Conservation (phyloP, 306 rosid species). For the Malus fusca region DNA sequence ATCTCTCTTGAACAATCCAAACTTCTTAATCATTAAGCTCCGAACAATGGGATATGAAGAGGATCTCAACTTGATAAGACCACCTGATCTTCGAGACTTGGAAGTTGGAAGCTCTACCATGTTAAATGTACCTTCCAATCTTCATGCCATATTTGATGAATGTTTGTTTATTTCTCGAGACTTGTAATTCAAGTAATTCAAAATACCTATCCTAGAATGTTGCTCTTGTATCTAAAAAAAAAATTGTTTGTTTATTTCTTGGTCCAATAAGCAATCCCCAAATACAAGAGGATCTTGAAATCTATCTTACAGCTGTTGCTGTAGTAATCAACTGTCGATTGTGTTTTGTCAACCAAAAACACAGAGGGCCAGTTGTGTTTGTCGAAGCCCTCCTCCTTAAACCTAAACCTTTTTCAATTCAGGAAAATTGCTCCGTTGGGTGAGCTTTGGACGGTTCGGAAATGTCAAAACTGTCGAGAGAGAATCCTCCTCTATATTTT, state of each 20-base stretch:
- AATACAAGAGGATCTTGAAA: background rate
- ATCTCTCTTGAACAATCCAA: too few relatives aligned
- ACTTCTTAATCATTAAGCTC: too few relatives aligned
- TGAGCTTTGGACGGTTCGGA: background rate
- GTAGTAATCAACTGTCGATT: background rate
- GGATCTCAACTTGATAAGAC: too few relatives aligned
- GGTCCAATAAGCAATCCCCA: background rate
- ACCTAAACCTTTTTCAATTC: too few relatives aligned
- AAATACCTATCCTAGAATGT: background rate
- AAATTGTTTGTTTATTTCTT: background rate
- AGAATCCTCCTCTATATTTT: background rate
- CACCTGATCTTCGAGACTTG: too few relatives aligned
- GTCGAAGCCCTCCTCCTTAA: too few relatives aligned
- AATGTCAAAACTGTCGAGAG: background rate
- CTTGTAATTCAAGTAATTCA: background rate
- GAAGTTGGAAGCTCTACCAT: too few relatives aligned
- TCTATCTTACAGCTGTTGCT: background rate
- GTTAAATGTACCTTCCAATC: background rate
- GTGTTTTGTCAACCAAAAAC: background rate
- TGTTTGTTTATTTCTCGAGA: background rate
- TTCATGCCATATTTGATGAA: background rate
- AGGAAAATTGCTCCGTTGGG: background rate
- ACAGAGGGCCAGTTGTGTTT: background rate
- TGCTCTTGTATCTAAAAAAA: background rate
- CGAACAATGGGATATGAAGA: fast-evolving